Evolutionary conservation across 139 green algal genomes (phyloP), one percentile per base, ranked within the genome.

Genomic region (Chlamydomonas applanata): DNA sequence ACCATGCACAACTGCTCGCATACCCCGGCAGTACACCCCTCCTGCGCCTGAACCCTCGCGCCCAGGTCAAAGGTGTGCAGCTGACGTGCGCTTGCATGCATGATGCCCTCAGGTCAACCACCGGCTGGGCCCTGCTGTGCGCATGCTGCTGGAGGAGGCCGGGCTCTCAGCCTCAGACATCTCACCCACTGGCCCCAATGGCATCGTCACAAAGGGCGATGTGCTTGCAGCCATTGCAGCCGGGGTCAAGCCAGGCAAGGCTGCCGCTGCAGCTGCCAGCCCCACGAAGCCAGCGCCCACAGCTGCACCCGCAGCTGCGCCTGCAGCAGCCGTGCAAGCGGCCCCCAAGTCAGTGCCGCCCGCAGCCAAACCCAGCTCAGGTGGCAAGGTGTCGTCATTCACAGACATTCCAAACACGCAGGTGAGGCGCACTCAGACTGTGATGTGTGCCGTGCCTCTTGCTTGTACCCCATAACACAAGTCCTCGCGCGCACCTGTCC

Each of bases 181-280:
- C 14, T 57, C 54, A 5, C 79, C 84, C 20, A 95, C 89, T 1
- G 94, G 94, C 0, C 94, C 92, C 0, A 77, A 86, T 4, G 81
- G 82, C 44, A 94, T 97, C 36, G 67, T 98, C 54, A 97, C 90
- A 7, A 98, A 98, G 83, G 88, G 79, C 0, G 94, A 98, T 76
- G 92, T 97, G 34, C 78, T 97, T 57, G 83, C 82, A 14, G 91
- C 93, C 22, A 85, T 97, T 4, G 85, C 77, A 4, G 73, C 71
- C 3, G 88, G 90, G 0, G 60, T 69, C 0, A 82, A 85, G 79
- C 72, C 75, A 0, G 65, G 71, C 2, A 36, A 19, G 24, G 34
- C 27, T 30, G 54, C 62, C 16, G 57, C 54, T 22, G 65, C 59
- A 25, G 70, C 45, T 0, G 33, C 33, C 3, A 36, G 64, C 14